These are phyloP conservation scores for Tetracladium maxilliforme DNA, from an alignment of 2,329 filamentous ascomycete genomes.

Conservation along the genomic window DNA sequence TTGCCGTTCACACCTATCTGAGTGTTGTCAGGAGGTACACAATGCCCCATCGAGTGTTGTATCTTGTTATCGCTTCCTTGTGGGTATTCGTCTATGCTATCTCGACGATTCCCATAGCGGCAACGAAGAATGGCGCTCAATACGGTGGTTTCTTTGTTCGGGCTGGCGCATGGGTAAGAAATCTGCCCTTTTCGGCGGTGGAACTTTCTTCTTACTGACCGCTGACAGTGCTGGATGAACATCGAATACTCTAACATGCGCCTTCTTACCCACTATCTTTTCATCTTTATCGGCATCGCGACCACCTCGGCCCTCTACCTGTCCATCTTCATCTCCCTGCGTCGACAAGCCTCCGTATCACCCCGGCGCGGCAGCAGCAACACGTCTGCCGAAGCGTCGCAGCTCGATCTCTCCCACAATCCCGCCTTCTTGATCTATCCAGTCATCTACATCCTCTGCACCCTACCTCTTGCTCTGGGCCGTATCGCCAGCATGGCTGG, in stretches of 20 bases:
- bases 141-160: slow-evolving; percentile 41
- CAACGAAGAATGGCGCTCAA: slow-evolving; percentile 23
- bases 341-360: slow-evolving; percentile 1
- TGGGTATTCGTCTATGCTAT: slow-evolving; percentile 48
- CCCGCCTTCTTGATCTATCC: slow-evolving; percentile 53
- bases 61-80: slow-evolving; percentile 25
- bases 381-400: slow-evolving; percentile 1
- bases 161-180: slow-evolving; percentile 43
- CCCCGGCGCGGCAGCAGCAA: background rate
- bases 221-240: slow-evolving; percentile 46
- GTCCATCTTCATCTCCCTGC: slow-evolving; percentile 5
- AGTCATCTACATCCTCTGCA: slow-evolving; percentile 54
- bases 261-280: slow-evolving; percentile 47
- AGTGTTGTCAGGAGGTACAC: slow-evolving; percentile 41
- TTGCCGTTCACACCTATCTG: slow-evolving; percentile 52
- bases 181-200: background rate
- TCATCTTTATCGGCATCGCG: slow-evolving; percentile 41
- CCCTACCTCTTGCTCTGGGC: slow-evolving; percentile 47
- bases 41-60: slow-evolving; percentile 33
- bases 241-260: slow-evolving; percentile 35
- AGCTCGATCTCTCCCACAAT: slow-evolving; percentile 18
- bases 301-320: slow-evolving; percentile 31
- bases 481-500: slow-evolving; percentile 49
- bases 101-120: slow-evolving; percentile 32
- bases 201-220: background rate